Conservation (phyloP, 2,329 filamentous ascomycete species). For the Eurotiales sp. region DNA sequence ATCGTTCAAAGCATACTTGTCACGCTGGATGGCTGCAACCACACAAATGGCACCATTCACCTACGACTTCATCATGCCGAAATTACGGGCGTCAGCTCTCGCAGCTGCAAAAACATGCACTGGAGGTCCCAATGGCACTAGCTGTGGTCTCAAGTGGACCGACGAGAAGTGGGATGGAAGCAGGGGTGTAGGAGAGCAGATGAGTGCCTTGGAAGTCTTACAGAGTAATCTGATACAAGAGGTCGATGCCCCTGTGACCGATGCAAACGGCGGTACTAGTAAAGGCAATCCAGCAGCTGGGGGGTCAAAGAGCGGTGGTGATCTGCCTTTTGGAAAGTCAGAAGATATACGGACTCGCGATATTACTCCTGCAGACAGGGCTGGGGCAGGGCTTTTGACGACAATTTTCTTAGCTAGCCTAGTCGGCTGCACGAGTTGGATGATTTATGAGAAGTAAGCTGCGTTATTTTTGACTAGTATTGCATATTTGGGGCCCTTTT, state of each 20-base stretch:
- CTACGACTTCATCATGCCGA: constrained; percentile 47
- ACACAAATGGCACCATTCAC: constrained; percentile 59
- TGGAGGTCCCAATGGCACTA: constrained; percentile 39
- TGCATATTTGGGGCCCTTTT: no score
- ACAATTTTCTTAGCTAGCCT: constrained; percentile 32
- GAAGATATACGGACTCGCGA: constrained; percentile 7
- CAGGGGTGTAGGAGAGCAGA: constrained; percentile 38
- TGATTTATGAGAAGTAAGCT: constrained; percentile 27
- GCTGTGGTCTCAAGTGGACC: constrained; percentile 42
- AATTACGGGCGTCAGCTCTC: constrained; percentile 50
- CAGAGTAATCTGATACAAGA: constrained; percentile 31
- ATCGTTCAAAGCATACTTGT: constrained; percentile 63
- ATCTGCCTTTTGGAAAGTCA: constrained; percentile 16
- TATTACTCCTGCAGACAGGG: constrained; percentile 35
- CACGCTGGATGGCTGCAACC: constrained; percentile 58
- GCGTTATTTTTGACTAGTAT: neutral
- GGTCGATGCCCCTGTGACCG: constrained; percentile 29
- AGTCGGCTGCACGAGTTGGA: constrained; percentile 35
- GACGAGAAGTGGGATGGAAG: constrained; percentile 33
- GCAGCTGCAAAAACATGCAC: constrained; percentile 55
- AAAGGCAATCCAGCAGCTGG: constrained; percentile 26
- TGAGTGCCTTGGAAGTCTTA: constrained; percentile 35
- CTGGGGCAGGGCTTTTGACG: constrained; percentile 43
- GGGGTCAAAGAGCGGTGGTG: constrained; percentile 18
- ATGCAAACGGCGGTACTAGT: constrained; percentile 29